phyloP scores from a whole-genome alignment of 352 stramenopile genomes.

The Hyaloperonospora arabidopsidis region DNA sequence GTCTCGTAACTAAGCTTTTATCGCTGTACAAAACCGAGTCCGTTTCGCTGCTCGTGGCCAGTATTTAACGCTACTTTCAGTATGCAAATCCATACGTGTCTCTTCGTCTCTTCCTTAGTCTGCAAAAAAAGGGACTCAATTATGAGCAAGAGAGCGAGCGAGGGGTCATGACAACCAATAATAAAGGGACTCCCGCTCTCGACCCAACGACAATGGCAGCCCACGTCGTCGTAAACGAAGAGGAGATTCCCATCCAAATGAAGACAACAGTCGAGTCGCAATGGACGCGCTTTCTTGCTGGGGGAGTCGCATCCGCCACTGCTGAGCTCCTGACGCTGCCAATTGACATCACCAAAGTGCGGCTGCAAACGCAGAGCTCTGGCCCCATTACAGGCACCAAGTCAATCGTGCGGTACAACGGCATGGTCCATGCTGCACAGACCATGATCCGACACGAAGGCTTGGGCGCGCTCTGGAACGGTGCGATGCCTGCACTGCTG shows the following conservation, averaged over 20 bases:
- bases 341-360: conserved; percentile 84
- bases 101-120: no score
- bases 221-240: conserved; percentile 24
- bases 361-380: conserved; percentile 65
- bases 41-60: no score
- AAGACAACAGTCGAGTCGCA: conserved; percentile 46
- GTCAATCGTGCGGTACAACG: conserved; percentile 51
- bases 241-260: conserved; percentile 28
- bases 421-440: conserved; percentile 61
- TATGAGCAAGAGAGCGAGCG: not conserved
- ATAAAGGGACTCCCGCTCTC: not conserved
- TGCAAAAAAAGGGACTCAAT: no score
- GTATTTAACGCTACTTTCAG: no score
- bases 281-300: conserved; percentile 61
- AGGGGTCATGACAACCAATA: not conserved
- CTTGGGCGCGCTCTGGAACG: conserved; percentile 59
- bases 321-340: conserved; percentile 77
- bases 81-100: no score
- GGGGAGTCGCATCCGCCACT: conserved; percentile 54
- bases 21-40: no score
- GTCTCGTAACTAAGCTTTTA: no score
- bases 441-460: conserved; percentile 72
- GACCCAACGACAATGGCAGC: conserved; percentile 28
- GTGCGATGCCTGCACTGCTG: conserved; percentile 63
- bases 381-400: conserved; percentile 20